Evolutionary conservation across 192 early-diverging fungal species (phyloP), one percentile per base, ranked within the genome.

Genomic region (Linnemannia hyalina): DNA sequence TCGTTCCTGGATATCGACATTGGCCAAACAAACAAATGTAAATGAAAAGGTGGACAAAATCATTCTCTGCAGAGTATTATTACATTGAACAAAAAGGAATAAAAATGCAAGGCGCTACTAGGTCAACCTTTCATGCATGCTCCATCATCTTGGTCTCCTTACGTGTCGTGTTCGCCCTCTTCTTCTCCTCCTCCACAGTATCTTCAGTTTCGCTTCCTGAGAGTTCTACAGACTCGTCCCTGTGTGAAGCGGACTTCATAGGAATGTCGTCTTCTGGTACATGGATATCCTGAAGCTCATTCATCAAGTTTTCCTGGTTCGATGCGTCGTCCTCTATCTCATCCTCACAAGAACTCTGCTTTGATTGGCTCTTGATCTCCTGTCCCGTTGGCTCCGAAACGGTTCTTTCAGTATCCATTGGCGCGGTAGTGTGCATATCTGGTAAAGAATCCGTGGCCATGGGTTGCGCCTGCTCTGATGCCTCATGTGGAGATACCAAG

Each of bases 121-220:
- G 6, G n/a, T 44, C 6, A 20, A 26, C 18, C 10, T 42, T 5
- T 70, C 36, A 77, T 20, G 65, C 68, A 38, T 68, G 32, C 42
- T 80, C 78, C 78, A 80, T 63, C 54, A 80, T 41, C 40, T 54
- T 52, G 26, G 38, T 80, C 70, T 80, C 78, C 41, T 80, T 78
- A 70, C 47, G 46, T 5, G 29, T 15, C 52, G 60, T 72, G 9
- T 8, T 41, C 8, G 15, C n/a, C 2, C 42, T 41, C 40, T 76
- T 13, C 32, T 32, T 47, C 6, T 60, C 35, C 16, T 22, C 46
- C 36, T 32, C 22, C 46, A 41, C 36, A 23, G 23, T 6, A 16
- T 60, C 60, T 10, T 41, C 38, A 6, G 7, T 23, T 23, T 35
- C 75, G 0, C 35, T 38, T n/a, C 44, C 54, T 6, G 20, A 35